Percentiles rank a stretch among this genome's conserved stretches.
These are phyloP conservation scores for Syzygium aromaticum DNA, from an alignment of 345 rosid genomes.

Conservation along the genomic window DNA sequence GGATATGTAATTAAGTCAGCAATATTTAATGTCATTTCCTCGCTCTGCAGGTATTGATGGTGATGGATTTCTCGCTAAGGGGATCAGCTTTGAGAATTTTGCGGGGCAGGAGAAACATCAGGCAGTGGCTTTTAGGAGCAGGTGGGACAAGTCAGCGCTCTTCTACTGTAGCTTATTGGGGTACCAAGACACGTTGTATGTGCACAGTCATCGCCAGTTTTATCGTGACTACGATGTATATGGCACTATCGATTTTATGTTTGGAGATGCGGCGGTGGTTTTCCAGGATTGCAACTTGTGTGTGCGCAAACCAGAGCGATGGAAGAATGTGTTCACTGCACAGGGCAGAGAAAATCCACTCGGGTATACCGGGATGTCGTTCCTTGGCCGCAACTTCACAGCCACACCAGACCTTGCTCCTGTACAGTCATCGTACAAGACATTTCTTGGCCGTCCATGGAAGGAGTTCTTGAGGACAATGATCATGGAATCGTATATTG, in stretches of 20 bases:
- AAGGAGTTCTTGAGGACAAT: background rate
- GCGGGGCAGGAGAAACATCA: slow-evolving; percentile 16
- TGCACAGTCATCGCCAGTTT: slow-evolving; percentile 17
- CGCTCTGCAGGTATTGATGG: slow-evolving; percentile 14
- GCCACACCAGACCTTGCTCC: slow-evolving; percentile 7
- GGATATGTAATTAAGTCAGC: background rate
- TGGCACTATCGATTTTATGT: slow-evolving; percentile 22
- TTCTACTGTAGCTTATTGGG: slow-evolving; percentile 17
- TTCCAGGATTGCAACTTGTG: slow-evolving; percentile 7
- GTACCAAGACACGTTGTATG: slow-evolving; percentile 1
- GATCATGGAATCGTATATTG: slow-evolving; percentile 3
- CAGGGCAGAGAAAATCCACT: slow-evolving; percentile 11
- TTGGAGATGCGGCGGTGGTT: slow-evolving; percentile 21
- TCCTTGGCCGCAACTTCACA: slow-evolving; percentile 8
- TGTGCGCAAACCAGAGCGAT: slow-evolving; percentile 1
- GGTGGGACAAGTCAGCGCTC: slow-evolving; percentile 13
- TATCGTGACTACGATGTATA: slow-evolving; percentile 17
- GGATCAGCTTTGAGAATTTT: slow-evolving; percentile 12
- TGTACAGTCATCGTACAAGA: background rate
- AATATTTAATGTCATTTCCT: background rate
- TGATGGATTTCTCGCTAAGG: slow-evolving; percentile 5
- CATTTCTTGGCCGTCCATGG: slow-evolving; percentile 24
- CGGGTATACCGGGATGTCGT: slow-evolving; percentile 6
- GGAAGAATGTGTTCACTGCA: slow-evolving; percentile 8
- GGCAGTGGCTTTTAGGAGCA: slow-evolving; percentile 13